Conservation (phyloP, 2,329 filamentous ascomycete species). For the Cercospora sojina region DNA sequence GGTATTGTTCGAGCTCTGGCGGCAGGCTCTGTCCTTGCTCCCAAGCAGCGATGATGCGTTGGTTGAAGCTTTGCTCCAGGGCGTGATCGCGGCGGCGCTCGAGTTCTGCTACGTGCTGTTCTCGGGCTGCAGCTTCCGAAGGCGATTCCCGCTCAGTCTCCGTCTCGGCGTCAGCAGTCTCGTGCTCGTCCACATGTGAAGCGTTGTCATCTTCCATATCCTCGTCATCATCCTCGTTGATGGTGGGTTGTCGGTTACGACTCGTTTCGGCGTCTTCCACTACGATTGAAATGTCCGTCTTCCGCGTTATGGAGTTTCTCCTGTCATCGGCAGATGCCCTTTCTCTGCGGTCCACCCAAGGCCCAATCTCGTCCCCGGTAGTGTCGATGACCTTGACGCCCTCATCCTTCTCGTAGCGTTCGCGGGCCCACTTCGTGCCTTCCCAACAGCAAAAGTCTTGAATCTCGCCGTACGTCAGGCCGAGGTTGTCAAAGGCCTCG, state of each 20-base stretch:
- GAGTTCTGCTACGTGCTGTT: conserved; percentile 32
- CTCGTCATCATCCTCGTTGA: conserved; percentile 30
- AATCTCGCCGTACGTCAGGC: conserved; percentile 69
- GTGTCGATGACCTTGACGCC: conserved; percentile 69
- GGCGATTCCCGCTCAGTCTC: conserved; percentile 24
- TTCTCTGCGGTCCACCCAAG: conserved; percentile 53
- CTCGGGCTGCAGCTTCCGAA: conserved; percentile 27
- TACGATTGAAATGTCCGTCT: conserved; percentile 37
- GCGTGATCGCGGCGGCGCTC: conserved; percentile 30
- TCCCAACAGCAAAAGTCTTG: conserved; percentile 75
- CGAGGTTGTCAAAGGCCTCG: conserved; percentile 68
- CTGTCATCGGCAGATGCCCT: conserved; percentile 19
- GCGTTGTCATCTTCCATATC: conserved; percentile 28
- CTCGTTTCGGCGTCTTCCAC: conserved; percentile 32
- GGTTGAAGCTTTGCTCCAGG: conserved; percentile 29
- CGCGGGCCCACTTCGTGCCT: conserved; percentile 78
- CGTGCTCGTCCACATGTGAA: conserved; percentile 25
- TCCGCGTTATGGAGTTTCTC: conserved; percentile 35
- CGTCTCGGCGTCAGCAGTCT: conserved; percentile 20
- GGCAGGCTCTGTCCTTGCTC: conserved; percentile 36
- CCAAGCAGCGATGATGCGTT: conserved; percentile 35
- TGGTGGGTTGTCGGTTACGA: conserved; percentile 24
- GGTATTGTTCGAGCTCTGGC: conserved; percentile 38
- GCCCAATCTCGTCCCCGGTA: conserved; percentile 64
- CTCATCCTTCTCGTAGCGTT: conserved; percentile 75